phyloP scores from a whole-genome alignment of 495 filamentous ascomycete species.

The Talaromyces ruber region DNA sequence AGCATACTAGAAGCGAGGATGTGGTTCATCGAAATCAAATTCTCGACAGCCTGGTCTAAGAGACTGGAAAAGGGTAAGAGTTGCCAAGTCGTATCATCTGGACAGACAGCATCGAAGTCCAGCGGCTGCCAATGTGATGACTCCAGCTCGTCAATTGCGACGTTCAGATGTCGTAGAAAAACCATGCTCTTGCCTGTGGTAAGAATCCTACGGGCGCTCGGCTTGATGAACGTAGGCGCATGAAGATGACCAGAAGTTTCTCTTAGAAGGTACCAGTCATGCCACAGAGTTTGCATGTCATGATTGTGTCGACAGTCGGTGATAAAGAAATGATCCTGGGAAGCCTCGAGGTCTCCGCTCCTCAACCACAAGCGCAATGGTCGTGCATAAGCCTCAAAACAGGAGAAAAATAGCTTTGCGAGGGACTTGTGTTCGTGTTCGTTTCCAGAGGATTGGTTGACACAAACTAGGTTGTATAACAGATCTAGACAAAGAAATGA shows the following conservation, averaged over 20 bases:
- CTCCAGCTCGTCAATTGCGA: conserved; percentile 12
- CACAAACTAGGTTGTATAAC: conserved; percentile 59
- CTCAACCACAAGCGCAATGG: conserved; percentile 84
- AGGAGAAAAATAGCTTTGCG: conserved; percentile 65
- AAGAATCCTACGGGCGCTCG: conserved; percentile 62
- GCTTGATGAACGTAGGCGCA: conserved; percentile 66
- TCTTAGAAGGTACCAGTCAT: conserved; percentile 61
- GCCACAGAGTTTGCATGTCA: conserved; percentile 63
- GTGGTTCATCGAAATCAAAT: conserved; percentile 65
- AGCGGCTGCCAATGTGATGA: conserved; percentile 30
- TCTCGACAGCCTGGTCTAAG: conserved; percentile 59
- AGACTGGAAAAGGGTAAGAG: conserved; percentile 69
- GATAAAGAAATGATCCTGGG: conserved; percentile 69
- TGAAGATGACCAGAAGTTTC: conserved; percentile 43
- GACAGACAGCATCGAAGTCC: conserved; percentile 48
- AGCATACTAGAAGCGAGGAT: conserved; percentile 57
- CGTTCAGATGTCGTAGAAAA: conserved; percentile 58
- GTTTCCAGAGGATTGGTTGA: conserved; percentile 61
- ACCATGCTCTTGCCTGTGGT: conserved; percentile 82
- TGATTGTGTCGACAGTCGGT: conserved; percentile 43
- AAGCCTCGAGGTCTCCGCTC: conserved; percentile 55
- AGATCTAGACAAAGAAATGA: conserved; percentile 61
- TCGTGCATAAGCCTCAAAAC: conserved; percentile 73
- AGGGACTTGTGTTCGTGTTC: conserved; percentile 49
- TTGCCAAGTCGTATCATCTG: conserved; percentile 12